phyloP scores from a whole-genome alignment of 768 basidiomycete genomes.

The Rickenella mellea region DNA sequence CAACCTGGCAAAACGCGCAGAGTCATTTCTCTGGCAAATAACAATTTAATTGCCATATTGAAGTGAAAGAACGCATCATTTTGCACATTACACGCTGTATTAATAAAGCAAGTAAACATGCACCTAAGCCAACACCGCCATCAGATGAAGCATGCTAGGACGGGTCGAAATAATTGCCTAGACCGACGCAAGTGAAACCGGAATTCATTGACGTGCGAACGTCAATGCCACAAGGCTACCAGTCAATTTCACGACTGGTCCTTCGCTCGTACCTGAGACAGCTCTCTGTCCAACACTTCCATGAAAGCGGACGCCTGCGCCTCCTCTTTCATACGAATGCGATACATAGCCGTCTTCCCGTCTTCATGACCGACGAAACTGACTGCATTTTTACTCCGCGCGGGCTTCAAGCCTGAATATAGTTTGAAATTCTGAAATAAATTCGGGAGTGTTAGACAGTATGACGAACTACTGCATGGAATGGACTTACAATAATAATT shows the following conservation, averaged over 20 bases:
- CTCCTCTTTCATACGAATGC: constrained; percentile 50
- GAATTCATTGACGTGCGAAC: too few relatives aligned
- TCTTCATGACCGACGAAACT: constrained; percentile 59
- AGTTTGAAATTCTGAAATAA: constrained; percentile 65
- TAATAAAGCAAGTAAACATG: too few relatives aligned
- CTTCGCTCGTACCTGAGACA: constrained; percentile 41
- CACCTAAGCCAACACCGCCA: too few relatives aligned
- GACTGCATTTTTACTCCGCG: constrained; percentile 40
- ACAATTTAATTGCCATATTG: too few relatives aligned
- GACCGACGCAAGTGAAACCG: too few relatives aligned
- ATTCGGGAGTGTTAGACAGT: neutral
- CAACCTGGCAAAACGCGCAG: constrained; percentile 88
- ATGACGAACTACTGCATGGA: neutral
- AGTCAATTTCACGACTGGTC: too few relatives aligned
- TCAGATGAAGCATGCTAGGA: too few relatives aligned
- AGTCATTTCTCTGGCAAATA: constrained; percentile 68
- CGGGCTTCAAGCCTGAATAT: constrained; percentile 47
- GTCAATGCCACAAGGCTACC: too few relatives aligned
- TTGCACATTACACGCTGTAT: too few relatives aligned
- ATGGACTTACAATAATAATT: constrained; percentile 55
- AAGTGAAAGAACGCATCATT: too few relatives aligned
- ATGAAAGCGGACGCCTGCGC: constrained; percentile 49
- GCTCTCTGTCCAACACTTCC: constrained; percentile 52
- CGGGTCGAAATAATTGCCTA: too few relatives aligned
- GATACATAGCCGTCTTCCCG: constrained; percentile 49